Base-by-base conservation (phyloP, 768 basidiomycete species). In the Cubamyces lactineus region DNA sequence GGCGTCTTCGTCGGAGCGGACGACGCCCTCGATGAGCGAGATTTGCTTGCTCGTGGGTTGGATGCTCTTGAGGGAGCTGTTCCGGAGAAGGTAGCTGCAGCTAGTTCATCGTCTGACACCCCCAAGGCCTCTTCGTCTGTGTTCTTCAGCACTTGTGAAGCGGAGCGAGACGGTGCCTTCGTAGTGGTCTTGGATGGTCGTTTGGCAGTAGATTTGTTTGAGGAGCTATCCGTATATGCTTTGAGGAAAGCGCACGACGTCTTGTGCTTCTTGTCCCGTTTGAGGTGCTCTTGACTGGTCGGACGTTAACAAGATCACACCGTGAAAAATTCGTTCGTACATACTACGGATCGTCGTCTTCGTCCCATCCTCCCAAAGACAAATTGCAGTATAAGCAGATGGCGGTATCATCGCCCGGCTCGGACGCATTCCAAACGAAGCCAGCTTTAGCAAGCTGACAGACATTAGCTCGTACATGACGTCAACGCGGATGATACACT, bases 371-470 rank as follows among this genome's bases (percentile, higher is more conserved):
- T 57, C 87, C 86, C 2, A 96, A 83, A 1, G 86, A 81, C 38
- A 88, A 78, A 46, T 87, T 80, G 71, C 96, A 98, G 70, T 94
- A 94, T 5, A 94, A 78, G 74, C 96, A 98, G 0, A 87, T 87
- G 0, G 86, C 93, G 1, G 87, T 84, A 73, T 98, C 96, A 66
- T 92, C 89, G 3, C 82, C 87, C 1, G 78, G 68, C 13, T 78
- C 74, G 58, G 86, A 83, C 1, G 94, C 91, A 0, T 86, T 87
- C 71, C 82, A 92, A 0, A 92, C 82, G 70, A 96, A 97, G 8
- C 96, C 96, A 2, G 94, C 94, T 66, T 84, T 85, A 0, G 95
- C 91, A 84, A 98, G 88, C 95, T 95, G 65, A 16, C 53, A 53
- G 8, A 50, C 1, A 49, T 71, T 16, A 59, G 24, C 30, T 13